These are phyloP conservation scores for Tremella mesenterica DNA, from an alignment of 768 basidiomycete species.

Conservation along the genomic window DNA sequence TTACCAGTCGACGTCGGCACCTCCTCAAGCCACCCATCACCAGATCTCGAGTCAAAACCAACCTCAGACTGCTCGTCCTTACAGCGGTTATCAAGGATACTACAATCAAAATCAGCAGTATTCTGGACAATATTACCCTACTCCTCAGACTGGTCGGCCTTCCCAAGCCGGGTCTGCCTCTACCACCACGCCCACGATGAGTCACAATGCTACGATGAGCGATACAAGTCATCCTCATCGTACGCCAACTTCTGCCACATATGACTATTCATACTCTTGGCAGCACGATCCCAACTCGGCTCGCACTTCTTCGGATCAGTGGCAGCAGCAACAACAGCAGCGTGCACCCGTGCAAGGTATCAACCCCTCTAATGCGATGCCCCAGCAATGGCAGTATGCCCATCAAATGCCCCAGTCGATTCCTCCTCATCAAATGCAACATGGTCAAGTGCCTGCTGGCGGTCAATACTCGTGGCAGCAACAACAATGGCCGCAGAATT, in stretches of 20 bases:
- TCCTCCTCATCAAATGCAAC: constrained; percentile 2
- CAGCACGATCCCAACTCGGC: background rate
- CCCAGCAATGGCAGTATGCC: constrained; percentile 1
- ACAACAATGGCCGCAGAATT: background rate
- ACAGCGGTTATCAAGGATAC: constrained; percentile 13
- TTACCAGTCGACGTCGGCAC: constrained; percentile 18
- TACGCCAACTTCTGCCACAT: background rate
- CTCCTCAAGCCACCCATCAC: constrained; percentile 12
- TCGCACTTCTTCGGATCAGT: background rate
- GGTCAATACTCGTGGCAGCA: constrained; percentile 7
- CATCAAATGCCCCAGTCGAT: constrained; percentile 1
- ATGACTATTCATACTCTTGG: background rate
- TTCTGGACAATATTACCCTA: constrained; percentile 1
- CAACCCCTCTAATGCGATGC: too few relatives aligned
- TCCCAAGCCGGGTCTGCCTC: background rate
- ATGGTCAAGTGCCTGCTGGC: constrained; percentile 4
- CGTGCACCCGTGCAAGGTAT: background rate
- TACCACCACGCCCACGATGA: background rate
- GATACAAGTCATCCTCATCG: background rate
- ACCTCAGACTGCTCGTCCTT: constrained; percentile 18
- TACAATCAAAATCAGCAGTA: constrained; percentile 17
- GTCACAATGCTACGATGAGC: background rate
- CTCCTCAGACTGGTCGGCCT: constrained; percentile 1
- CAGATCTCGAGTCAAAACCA: background rate
- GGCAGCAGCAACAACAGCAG: background rate